phyloP scores from a whole-genome alignment of 768 basidiomycete genomes.

The Mycena venus region DNA sequence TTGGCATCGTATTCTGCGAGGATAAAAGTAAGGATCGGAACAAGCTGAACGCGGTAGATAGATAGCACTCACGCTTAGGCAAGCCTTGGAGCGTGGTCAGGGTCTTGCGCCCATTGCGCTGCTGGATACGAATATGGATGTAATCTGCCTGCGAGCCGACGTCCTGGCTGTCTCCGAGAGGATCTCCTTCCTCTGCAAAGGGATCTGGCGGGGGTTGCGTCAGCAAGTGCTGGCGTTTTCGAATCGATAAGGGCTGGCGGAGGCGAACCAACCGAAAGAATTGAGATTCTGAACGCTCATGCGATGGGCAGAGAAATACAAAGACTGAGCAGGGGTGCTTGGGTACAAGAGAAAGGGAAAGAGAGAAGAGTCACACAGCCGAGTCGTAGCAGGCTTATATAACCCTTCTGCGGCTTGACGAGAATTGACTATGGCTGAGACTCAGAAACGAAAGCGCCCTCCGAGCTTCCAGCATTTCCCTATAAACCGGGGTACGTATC shows the following conservation, averaged over 20 bases:
- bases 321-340: slow-evolving; percentile 62
- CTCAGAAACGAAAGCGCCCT: slow-evolving; percentile 68
- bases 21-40: slow-evolving; percentile 19
- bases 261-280: slow-evolving; percentile 72
- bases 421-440: slow-evolving; percentile 42
- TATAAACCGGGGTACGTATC: slow-evolving; percentile 65
- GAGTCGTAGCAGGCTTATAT: not conserved
- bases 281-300: slow-evolving; percentile 96
- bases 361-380: slow-evolving; percentile 34
- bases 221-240: slow-evolving; percentile 11
- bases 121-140: slow-evolving; percentile 98
- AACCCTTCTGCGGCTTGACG: slow-evolving; percentile 15
- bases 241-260: slow-evolving; percentile 37
- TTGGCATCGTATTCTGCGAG: slow-evolving; percentile 92
- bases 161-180: slow-evolving; percentile 79
- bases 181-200: slow-evolving; percentile 95
- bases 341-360: slow-evolving; percentile 47
- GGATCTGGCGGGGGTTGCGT: slow-evolving; percentile 71
- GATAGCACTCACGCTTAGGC: slow-evolving; percentile 78
- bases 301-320: slow-evolving; percentile 70
- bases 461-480: slow-evolving; percentile 82
- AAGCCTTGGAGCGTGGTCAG: slow-evolving; percentile 97
- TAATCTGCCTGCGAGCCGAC: slow-evolving; percentile 87
- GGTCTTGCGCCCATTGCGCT: slow-evolving; percentile 99
- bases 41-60: slow-evolving; percentile 21